Base-by-base conservation (phyloP, 1,284 basidiomycete species). In the Ceratobasidium sp. region DNA sequence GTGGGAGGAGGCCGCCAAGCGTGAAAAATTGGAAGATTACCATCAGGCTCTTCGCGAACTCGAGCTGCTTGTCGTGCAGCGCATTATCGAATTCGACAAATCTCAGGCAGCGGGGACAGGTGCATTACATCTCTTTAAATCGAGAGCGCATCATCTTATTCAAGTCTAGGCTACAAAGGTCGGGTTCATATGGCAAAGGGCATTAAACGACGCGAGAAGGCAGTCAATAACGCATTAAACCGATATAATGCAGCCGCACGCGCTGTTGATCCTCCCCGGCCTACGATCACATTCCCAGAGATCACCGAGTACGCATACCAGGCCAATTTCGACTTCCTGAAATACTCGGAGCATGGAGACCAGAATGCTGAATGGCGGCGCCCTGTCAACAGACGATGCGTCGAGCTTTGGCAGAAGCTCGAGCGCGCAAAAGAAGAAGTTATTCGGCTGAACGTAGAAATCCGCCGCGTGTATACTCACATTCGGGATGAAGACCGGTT, bases 281-380 rank as follows among this genome's bases (percentile, higher is more conserved):
- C 81, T 0, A 74, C 70, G 0, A 79, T 87, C 33, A 80, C 84
- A 16, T 84, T 82, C 81, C 20, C 74, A 1, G 70, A 82, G 30
- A 82, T 86, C 0, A 80, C 82, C 0, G 79, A 84, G 10, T 85
- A 84, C 78, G 71, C 79, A 0, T 85, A 85, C 65, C 78, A 86
- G 0, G 83, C 82, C 1, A 83, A 87, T 52, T 86, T 87, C 76
- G 79, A 81, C 18, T 82, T 87, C 0, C 82, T 87, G 0, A 79
- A 82, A 2, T 82, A 84, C 46, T 82, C 82, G 0, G 80, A 80
- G 2, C 80, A 83, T 48, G 83, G 86, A 54, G 74, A 86, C 1
- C 79, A 62, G 1, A 66, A 81, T 0, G 80, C 81, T 48, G 81
- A 78, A 0, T 87, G 86, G 86, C 78, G 82, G 0, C 59, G 80